phyloP scores from a whole-genome alignment of 306 rosid genomes.

The Pterocarpus macrocarpus region DNA sequence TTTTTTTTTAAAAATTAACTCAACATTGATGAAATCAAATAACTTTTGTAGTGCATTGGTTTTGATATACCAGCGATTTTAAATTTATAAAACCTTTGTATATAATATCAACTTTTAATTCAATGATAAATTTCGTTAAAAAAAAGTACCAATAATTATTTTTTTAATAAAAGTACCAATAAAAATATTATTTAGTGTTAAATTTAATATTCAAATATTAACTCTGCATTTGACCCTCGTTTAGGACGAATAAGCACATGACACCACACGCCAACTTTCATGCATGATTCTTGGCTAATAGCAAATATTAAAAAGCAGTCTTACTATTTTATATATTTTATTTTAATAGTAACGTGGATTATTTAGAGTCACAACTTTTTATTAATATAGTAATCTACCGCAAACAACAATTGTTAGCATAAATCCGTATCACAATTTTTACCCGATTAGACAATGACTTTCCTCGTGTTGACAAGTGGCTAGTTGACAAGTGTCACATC shows the following conservation, averaged over 20 bases:
- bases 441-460: conserved; percentile 11
- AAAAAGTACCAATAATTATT: too few relatives aligned
- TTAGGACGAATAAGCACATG: background rate
- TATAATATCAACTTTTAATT: too few relatives aligned
- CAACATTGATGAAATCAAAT: too few relatives aligned
- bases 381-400: background rate
- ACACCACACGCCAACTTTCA: background rate
- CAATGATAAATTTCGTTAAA: too few relatives aligned
- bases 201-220: too few relatives aligned
- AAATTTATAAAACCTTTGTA: too few relatives aligned
- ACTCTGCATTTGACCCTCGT: background rate
- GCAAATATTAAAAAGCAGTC: background rate
- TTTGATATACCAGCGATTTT: too few relatives aligned
- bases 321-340: conserved; percentile 28
- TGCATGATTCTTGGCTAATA: background rate
- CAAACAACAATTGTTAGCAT: conserved; percentile 12
- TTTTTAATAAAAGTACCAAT: too few relatives aligned
- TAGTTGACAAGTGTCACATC: conserved; percentile 29
- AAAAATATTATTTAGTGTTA: too few relatives aligned
- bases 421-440: conserved; percentile 30
- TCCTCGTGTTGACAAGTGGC: conserved; percentile 6
- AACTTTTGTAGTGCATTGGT: too few relatives aligned
- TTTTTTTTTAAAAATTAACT: too few relatives aligned
- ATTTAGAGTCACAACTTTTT: background rate
- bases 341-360: conserved; percentile 14